Evolutionary conservation across 1,284 basidiomycete genomes (phyloP).

Genomic region (Afroboletus lepidellus): DNA sequence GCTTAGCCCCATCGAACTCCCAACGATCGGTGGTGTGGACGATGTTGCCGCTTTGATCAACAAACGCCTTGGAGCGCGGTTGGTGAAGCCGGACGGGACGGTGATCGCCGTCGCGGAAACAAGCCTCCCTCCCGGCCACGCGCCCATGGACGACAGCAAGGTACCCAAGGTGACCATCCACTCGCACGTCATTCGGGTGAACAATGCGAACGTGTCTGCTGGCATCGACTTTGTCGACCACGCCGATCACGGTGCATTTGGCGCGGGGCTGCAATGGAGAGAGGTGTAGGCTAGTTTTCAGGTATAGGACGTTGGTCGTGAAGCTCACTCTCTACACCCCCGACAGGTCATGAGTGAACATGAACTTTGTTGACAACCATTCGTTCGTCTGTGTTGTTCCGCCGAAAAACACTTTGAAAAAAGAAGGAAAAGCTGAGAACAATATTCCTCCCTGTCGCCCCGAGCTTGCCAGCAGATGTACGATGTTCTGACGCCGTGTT

Average conservation of each 20-base stretch:
- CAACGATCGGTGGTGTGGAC: conserved; percentile 4
- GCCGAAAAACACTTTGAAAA: background rate
- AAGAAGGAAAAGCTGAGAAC: background rate
- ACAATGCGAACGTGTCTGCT: background rate
- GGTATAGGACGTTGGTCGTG: background rate
- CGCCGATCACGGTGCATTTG: conserved; percentile 7
- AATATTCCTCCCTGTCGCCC: background rate
- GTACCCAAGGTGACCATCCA: conserved; percentile 6
- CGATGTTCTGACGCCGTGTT: no score
- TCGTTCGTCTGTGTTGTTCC: background rate
- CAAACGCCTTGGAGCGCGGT: conserved; percentile 6
- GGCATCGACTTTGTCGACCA: background rate
- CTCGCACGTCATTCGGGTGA: conserved; percentile 6
- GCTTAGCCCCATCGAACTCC: background rate
- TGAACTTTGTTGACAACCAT: background rate
- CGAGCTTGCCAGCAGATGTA: background rate
- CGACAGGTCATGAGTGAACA: background rate
- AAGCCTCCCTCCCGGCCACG: background rate
- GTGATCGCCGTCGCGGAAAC: conserved; percentile 2
- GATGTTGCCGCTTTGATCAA: conserved; percentile 1
- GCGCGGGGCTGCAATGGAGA: background rate
- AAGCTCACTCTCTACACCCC: background rate
- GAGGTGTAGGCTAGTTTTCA: background rate
- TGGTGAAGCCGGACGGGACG: conserved; percentile 18
- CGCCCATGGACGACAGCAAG: conserved; percentile 1